A percentile compares a stretch with the other conserved stretches of the same genome.
These are phyloP conservation scores for Leccinum ochraceum DNA, from an alignment of 768 basidiomycete species.

Conservation along the genomic window DNA sequence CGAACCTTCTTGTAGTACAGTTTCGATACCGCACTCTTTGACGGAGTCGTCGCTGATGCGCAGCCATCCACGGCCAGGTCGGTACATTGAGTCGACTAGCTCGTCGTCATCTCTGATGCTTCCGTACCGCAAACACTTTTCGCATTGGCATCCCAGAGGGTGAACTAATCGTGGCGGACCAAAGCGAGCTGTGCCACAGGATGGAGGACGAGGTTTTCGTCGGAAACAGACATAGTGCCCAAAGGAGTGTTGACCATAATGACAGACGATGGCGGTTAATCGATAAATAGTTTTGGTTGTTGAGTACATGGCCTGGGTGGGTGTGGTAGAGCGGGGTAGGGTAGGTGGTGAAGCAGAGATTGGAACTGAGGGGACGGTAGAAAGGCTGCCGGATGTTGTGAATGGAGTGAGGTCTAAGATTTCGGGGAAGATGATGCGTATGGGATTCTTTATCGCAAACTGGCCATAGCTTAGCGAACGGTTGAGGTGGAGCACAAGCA, in stretches of 20 bases:
- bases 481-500: conserved; percentile 88
- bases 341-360: conserved; percentile 64
- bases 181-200: conserved; percentile 40
- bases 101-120: conserved; percentile 62
- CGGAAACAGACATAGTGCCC: conserved; percentile 95
- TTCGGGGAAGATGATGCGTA: conserved; percentile 81
- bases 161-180: conserved; percentile 41
- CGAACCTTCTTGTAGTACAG: conserved; percentile 69
- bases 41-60: conserved; percentile 87
- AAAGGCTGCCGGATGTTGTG: conserved; percentile 79
- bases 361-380: conserved; percentile 64
- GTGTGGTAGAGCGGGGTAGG: conserved; percentile 51
- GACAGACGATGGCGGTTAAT: conserved; percentile 83
- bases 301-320: conserved; percentile 54
- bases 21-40: conserved; percentile 70
- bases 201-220: conserved; percentile 65
- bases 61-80: conserved; percentile 75
- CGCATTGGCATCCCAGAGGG: conserved; percentile 48
- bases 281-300: conserved; percentile 77
- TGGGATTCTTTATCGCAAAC: conserved; percentile 80
- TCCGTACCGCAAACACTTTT: conserved; percentile 45
- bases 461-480: conserved; percentile 83
- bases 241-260: conserved; percentile 90
- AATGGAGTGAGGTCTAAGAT: conserved; percentile 87
- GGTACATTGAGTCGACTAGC: conserved; percentile 28